Base-by-base conservation (phyloP, 208 protist species). In the Sergeia podlipaevii region DNA sequence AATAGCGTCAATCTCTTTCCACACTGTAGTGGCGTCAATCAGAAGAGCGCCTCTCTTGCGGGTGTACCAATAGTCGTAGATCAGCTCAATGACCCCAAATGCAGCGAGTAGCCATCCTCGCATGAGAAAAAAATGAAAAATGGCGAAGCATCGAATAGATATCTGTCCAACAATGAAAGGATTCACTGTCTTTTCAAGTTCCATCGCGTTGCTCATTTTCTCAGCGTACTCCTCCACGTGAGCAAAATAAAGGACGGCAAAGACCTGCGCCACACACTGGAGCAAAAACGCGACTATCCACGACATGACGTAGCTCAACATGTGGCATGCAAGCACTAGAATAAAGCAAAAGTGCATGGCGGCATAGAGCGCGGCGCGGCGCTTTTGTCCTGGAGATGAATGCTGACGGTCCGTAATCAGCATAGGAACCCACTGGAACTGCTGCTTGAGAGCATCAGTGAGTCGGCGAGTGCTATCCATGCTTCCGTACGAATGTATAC, bases 401-500 rank as follows among this genome's bases (percentile, higher is more conserved):
- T 66, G 65, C 3, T 52, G 30, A 13, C 73, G 69, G 21, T 81
- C 53, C 1, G 59, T 70, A 30, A 91, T 37, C 5, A 91, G 59
- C 13, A 87, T 61, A n/a, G 50, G 41, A 8, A 91, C 50, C 83
- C 83, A 91, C 24, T 83, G 52, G 21, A 85, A 76, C 61, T 91
- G 83, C 37, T 75, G 67, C 48, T 58, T 26, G n/a, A 91, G 28
- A 2, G 83, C 78, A 23, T 84, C 66, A 15, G 34, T 46, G 18
- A 82, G 45, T 17, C 62, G 43, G 20, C 65, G 59, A 15, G 57
- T 47, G 13, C 32, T 57, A 24, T 51, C 62, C 60, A 75, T 77
- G 11, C 24, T 44, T 10, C 4, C 45, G 34, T 4, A 24, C 7
- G 23, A 23, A 27, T 48, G 43, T 29, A 17, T 7, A 7, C 15